phyloP scores from a whole-genome alignment of 2,329 filamentous ascomycete species.

The Dactylellina cionopaga region DNA sequence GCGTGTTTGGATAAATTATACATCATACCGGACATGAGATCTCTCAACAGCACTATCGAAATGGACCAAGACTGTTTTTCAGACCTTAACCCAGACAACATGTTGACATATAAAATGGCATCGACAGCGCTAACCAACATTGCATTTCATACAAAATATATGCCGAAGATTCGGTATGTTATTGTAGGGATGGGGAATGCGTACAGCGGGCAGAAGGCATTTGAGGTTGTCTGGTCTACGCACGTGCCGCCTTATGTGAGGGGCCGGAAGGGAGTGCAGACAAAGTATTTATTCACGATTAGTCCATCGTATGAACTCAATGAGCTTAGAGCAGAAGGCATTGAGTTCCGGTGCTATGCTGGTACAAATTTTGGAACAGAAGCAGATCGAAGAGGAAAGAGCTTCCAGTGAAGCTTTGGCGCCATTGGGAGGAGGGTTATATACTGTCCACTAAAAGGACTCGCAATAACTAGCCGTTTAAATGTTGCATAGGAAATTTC shows the following conservation, averaged over 20 bases:
- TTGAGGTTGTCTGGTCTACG: constrained; percentile 12
- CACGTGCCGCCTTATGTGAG: constrained; percentile 14
- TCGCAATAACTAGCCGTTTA: no score
- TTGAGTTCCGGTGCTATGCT: constrained; percentile 19
- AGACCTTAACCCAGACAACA: constrained; percentile 14
- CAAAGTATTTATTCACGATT: constrained; percentile 13
- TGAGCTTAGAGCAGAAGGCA: constrained; percentile 10
- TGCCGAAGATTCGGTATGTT: constrained; percentile 18
- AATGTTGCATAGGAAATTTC: no score
- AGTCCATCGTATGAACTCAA: constrained; percentile 8
- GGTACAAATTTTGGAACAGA: constrained; percentile 20
- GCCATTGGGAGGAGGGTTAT: background rate
- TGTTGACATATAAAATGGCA: constrained; percentile 20
- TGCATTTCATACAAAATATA: background rate
- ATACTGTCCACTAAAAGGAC: no score
- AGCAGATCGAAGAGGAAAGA: constrained; percentile 3
- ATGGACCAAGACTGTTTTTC: constrained; percentile 13
- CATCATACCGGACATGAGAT: constrained; percentile 24
- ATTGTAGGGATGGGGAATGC: constrained; percentile 21
- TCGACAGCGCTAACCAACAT: constrained; percentile 23
- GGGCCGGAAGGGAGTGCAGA: background rate
- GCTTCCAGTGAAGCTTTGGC: background rate
- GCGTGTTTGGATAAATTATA: constrained; percentile 19
- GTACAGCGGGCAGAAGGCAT: constrained; percentile 20
- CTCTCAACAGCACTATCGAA: constrained; percentile 6